Evolutionary conservation across 2,329 filamentous ascomycete species (phyloP), one percentile per base, ranked within the genome.

Genomic region (Immersiporthe knoxdaviesiana): DNA sequence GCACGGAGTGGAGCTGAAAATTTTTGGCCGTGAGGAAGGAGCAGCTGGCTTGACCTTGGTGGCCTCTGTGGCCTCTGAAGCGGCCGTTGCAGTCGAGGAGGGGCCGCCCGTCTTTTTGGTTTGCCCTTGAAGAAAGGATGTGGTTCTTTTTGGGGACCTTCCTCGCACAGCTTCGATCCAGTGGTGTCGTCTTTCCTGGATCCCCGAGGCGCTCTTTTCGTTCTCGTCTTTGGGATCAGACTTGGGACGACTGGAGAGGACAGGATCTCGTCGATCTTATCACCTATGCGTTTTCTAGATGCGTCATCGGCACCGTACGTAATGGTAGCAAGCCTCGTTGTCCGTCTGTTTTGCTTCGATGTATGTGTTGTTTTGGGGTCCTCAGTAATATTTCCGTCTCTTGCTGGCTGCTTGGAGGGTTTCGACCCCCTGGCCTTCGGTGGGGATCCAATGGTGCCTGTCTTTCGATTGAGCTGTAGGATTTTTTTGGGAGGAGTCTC

Each of bases 111-210:
- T 71, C 7, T 76, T 76, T 11, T 77, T 8, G 82, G 30, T 73
- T 89, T 91, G 7, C 85, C 87, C 21, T 84, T 76, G 75, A 94
- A 94, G 75, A 94, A 92, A 0, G 91, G 91, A 78, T 94, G 80
- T 3, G 78, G 76, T 41, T 73, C 67, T 65, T 78, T 79, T 47
- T 72, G 70, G 41, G 71, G 78, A 73, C 11, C 74, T 74, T 67
- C 74, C 63, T 71, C 54, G 3, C 41, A 76, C n/a, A 71, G 60
- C 54, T 77, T 77, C 30, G 70, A 63, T 58, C 70, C 79, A 74
- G 18, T 74, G 74, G 64, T 74, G 66, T 71, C 78, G 75, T 71
- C 79, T 79, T 47, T 70, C 54, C 32, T 74, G 60, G 52, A 64
- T 16, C 11, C 50, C 39, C 56, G 66, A 61, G 21, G 63, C 58